phyloP scores from a whole-genome alignment of 1,284 basidiomycete genomes.

The Ganoderma lucidum region DNA sequence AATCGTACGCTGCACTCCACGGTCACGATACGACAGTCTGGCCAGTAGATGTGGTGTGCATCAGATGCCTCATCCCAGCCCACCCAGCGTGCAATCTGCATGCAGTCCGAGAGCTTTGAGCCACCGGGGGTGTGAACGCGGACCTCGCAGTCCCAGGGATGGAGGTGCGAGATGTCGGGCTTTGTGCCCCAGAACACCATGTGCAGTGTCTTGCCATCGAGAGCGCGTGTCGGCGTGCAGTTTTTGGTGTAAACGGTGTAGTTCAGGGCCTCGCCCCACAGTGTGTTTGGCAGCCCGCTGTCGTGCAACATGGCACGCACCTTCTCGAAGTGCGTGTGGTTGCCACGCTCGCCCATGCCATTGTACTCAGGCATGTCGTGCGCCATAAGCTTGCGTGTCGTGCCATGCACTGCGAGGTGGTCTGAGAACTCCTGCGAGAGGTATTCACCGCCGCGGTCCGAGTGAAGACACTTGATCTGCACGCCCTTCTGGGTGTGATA shows the following conservation, averaged over 20 bases:
- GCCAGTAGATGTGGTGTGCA: too few relatives aligned
- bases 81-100: conserved; percentile 31
- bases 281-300: background rate
- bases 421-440: too few relatives aligned
- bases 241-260: too few relatives aligned
- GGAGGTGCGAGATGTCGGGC: conserved; percentile 39
- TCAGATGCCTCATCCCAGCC: conserved; percentile 31
- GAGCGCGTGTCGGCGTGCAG: conserved; percentile 36
- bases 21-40: too few relatives aligned
- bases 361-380: conserved; percentile 28
- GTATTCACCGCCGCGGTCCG: too few relatives aligned
- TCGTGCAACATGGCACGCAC: conserved; percentile 38
- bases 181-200: conserved; percentile 39
- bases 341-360: conserved; percentile 47
- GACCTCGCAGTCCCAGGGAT: background rate
- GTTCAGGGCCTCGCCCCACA: too few relatives aligned
- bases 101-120: conserved; percentile 33
- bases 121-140: conserved; percentile 32
- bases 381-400: too few relatives aligned
- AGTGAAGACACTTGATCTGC: too few relatives aligned
- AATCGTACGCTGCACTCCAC: too few relatives aligned
- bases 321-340: conserved; percentile 38
- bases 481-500: too few relatives aligned
- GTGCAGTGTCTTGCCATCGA: conserved; percentile 43
- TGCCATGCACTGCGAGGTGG: too few relatives aligned